These are phyloP conservation scores for Tolypocladium inflatum DNA, from an alignment of 2,329 filamentous ascomycete genomes.

Conservation along the genomic window DNA sequence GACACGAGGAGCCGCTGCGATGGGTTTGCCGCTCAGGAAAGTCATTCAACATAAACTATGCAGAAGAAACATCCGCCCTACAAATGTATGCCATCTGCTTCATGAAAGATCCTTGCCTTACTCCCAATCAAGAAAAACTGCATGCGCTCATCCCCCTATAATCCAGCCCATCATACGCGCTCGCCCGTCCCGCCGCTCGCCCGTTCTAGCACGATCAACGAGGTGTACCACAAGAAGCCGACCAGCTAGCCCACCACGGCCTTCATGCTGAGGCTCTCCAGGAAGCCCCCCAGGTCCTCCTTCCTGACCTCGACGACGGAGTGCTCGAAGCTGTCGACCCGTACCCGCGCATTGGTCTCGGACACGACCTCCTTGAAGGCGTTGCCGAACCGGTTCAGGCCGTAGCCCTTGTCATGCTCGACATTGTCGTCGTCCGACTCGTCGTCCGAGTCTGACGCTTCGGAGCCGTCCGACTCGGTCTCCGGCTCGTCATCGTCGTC, in stretches of 20 bases:
- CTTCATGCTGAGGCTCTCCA: slow-evolving; percentile 89
- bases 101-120: not conserved
- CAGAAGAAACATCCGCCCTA: slow-evolving; percentile 1
- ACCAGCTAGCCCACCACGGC: slow-evolving; percentile 58
- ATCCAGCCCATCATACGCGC: not conserved
- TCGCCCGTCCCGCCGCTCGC: no score
- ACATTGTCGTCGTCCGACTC: slow-evolving; percentile 45
- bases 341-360: slow-evolving; percentile 80
- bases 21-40: not conserved
- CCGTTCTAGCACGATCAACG: not conserved
- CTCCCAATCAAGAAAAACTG: not conserved
- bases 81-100: slow-evolving; percentile 1
- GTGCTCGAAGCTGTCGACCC: slow-evolving; percentile 95
- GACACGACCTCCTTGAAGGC: slow-evolving; percentile 93
- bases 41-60: slow-evolving; percentile 3
- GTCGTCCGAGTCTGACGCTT: slow-evolving; percentile 30
- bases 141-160: not conserved
- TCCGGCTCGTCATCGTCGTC: slow-evolving; percentile 35
- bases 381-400: slow-evolving; percentile 83
- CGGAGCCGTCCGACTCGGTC: slow-evolving; percentile 33
- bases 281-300: slow-evolving; percentile 82
- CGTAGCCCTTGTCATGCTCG: slow-evolving; percentile 53
- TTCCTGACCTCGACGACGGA: slow-evolving; percentile 97
- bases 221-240: not conserved
- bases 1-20: not conserved